Evolutionary conservation across 1,284 basidiomycete species (phyloP).

Genomic region (Ustilago tritici): DNA sequence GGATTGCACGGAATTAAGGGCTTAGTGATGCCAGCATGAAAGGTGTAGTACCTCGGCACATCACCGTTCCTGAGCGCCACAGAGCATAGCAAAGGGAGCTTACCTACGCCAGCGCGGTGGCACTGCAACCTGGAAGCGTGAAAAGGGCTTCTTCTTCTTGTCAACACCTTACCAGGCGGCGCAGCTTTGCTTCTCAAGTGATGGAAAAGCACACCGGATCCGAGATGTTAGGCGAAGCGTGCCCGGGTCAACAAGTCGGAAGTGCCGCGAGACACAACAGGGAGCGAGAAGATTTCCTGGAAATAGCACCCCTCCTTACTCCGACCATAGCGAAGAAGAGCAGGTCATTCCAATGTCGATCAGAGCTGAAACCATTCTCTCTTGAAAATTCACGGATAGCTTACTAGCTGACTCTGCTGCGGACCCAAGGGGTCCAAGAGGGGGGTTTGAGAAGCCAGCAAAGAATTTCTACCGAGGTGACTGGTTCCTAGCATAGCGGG

Average conservation of each 20-base stretch:
- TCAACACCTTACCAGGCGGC: not conserved
- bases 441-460: not conserved
- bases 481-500: conserved; percentile 1
- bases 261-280: not conserved
- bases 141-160: not conserved
- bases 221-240: conserved; percentile 1
- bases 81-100: not conserved
- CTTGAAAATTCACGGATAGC: not conserved
- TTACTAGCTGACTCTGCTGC: not conserved
- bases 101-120: conserved; percentile 2
- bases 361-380: conserved; percentile 5
- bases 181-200: not conserved
- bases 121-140: not conserved
- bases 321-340: not conserved
- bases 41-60: not conserved
- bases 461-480: not conserved
- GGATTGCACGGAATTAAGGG: not conserved
- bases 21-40: not conserved
- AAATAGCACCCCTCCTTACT: not conserved
- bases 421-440: not conserved
- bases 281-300: not conserved
- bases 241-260: not conserved
- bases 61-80: not conserved
- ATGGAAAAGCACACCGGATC: not conserved
- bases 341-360: not conserved